Conservation (phyloP, 176 grass and related monocot genomes). For the Metroxylon sagu region DNA sequence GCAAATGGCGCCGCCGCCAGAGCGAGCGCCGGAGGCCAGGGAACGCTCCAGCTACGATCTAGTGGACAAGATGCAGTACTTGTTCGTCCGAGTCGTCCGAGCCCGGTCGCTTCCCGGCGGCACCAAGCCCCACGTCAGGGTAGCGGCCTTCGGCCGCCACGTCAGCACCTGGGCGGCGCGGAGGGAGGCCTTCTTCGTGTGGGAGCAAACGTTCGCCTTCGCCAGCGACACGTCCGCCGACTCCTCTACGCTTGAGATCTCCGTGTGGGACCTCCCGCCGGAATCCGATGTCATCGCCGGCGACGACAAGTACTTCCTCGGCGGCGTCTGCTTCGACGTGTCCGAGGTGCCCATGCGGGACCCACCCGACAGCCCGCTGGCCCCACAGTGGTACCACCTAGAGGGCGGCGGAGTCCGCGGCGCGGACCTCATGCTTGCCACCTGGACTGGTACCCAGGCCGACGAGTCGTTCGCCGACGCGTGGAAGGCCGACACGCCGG, state of each 20-base stretch:
- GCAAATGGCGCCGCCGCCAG: conserved; percentile 20
- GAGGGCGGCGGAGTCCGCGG: conserved; percentile 41
- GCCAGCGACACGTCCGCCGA: conserved; percentile 37
- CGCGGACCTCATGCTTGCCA: conserved; percentile 78
- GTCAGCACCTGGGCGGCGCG: conserved; percentile 46
- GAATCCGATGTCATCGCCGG: conserved; percentile 36
- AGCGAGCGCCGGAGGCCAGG: conserved; percentile 31
- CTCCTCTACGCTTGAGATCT: conserved; percentile 50
- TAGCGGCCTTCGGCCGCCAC: conserved; percentile 43
- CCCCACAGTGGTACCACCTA: conserved; percentile 84
- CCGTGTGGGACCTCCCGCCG: conserved; percentile 83
- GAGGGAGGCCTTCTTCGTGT: conserved; percentile 72
- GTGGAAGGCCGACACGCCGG: conserved; percentile 71
- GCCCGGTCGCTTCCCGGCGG: conserved; percentile 43
- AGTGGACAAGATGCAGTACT: conserved; percentile 90
- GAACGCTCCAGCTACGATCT: conserved; percentile 66
- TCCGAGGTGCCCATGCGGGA: conserved; percentile 65
- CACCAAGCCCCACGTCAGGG: conserved; percentile 61
- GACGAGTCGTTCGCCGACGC: conserved; percentile 82
- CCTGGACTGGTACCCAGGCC: conserved; percentile 87
- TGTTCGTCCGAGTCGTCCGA: conserved; percentile 77
- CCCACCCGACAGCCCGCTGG: conserved; percentile 61
- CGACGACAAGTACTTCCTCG: conserved; percentile 64
- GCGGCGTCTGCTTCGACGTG: conserved; percentile 84
- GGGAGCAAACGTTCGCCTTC: conserved; percentile 90